A percentile compares a stretch with the other conserved stretches of the same genome.
Evolutionary conservation across 2,329 filamentous ascomycete species (phyloP).

Genomic region (Alternaria sp.): DNA sequence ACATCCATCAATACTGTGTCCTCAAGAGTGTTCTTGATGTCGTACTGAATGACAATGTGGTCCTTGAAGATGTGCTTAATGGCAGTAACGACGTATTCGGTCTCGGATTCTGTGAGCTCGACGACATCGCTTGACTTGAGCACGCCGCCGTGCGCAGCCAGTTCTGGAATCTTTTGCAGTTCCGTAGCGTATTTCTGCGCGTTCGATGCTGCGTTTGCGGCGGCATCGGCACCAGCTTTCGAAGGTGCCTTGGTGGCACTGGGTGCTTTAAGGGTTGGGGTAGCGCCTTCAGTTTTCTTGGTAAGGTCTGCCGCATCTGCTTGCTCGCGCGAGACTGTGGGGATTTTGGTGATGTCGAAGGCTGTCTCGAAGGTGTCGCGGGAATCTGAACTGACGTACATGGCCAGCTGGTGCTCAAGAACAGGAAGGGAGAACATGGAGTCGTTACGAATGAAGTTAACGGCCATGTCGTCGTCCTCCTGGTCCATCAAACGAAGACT

Average conservation of each 20-base stretch:
- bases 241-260: slow-evolving; percentile 77
- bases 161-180: slow-evolving; percentile 85
- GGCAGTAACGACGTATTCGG: slow-evolving; percentile 91
- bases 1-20: slow-evolving; percentile 65
- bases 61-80: slow-evolving; percentile 99
- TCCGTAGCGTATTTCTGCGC: slow-evolving; percentile 90
- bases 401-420: slow-evolving; percentile 95
- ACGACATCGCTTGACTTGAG: slow-evolving; percentile 88
- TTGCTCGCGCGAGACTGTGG: slow-evolving; percentile 93
- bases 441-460: slow-evolving; percentile 93
- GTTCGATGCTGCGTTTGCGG: slow-evolving; percentile 76
- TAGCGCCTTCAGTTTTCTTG: slow-evolving; percentile 93
- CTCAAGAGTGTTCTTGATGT: slow-evolving; percentile 95
- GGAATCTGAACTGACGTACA: slow-evolving; percentile 94
- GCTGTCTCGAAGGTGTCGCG: slow-evolving; percentile 82
- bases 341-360: slow-evolving; percentile 90
- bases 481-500: slow-evolving; percentile 92
- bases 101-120: slow-evolving; percentile 95
- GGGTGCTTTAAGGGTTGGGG: slow-evolving; percentile 92
- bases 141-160: slow-evolving; percentile 85
- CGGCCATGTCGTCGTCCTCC: slow-evolving; percentile 80
- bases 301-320: slow-evolving; percentile 94
- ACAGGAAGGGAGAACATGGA: slow-evolving; percentile 94
- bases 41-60: slow-evolving; percentile 93
- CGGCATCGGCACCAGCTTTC: slow-evolving; percentile 73